These are phyloP conservation scores for Afroboletus lepidellus DNA, from an alignment of 1,284 basidiomycete genomes.

Conservation along the genomic window DNA sequence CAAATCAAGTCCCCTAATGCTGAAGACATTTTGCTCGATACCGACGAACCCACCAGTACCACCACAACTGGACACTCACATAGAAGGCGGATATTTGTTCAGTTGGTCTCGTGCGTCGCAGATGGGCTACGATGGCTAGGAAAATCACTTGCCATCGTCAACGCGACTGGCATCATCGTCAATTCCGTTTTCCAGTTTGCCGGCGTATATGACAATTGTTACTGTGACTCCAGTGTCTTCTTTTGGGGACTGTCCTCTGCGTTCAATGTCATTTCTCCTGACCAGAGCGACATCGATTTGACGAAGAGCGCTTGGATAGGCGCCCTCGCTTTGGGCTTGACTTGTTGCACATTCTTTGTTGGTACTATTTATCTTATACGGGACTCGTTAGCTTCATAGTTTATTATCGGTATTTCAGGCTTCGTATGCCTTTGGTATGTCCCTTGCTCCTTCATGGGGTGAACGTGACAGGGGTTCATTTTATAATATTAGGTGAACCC, in stretches of 20 bases:
- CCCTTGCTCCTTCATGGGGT: too few relatives aligned
- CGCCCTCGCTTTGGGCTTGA: constrained; percentile 13
- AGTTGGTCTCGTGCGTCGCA: constrained; percentile 1
- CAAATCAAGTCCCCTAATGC: neutral
- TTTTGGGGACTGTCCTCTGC: neutral
- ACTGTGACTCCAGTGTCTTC: constrained; percentile 21
- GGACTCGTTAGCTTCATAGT: constrained; percentile 12
- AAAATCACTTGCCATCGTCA: constrained; percentile 24
- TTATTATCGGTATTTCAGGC: too few relatives aligned
- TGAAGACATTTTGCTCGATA: neutral
- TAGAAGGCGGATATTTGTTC: neutral
- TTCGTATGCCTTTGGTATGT: too few relatives aligned
- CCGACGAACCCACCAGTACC: neutral
- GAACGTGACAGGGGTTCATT: too few relatives aligned
- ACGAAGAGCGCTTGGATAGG: constrained; percentile 19
- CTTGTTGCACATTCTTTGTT: constrained; percentile 18
- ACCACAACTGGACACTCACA: neutral
- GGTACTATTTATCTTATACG: constrained; percentile 21
- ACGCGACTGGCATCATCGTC: constrained; percentile 20
- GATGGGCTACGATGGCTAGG: constrained; percentile 25
- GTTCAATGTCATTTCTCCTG: constrained; percentile 13
- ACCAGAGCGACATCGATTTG: constrained; percentile 1
- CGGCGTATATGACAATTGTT: constrained; percentile 24
- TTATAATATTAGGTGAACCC: too few relatives aligned
- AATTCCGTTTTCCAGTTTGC: constrained; percentile 24